Evolutionary conservation across 2,329 filamentous ascomycete genomes (phyloP).

Genomic region (Pseudocercospora cruenta): DNA sequence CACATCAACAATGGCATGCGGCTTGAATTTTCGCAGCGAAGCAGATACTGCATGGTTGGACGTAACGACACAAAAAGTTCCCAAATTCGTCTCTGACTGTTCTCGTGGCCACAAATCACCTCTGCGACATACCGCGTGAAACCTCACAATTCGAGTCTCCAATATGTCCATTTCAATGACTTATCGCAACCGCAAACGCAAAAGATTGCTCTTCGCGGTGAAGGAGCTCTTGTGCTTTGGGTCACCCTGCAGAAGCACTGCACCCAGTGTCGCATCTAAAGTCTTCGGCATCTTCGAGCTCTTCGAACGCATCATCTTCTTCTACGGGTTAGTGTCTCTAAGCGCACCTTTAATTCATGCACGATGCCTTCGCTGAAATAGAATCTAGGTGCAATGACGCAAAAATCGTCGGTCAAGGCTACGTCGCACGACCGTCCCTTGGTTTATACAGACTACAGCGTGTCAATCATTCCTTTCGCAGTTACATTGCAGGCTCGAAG

Average conservation of each 20-base stretch:
- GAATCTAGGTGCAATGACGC: background rate
- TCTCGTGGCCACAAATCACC: too few species aligned
- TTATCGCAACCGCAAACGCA: background rate
- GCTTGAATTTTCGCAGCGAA: background rate
- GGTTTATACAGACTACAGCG: background rate
- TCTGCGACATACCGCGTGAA: too few species aligned
- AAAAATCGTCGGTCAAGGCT: background rate
- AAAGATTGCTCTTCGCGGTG: background rate
- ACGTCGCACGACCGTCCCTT: background rate
- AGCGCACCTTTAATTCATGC: too few species aligned
- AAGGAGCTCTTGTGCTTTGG: background rate
- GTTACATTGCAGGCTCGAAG: background rate
- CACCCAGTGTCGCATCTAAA: background rate
- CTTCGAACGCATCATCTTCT: background rate
- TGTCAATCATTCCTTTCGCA: background rate
- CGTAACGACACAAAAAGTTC: too few species aligned
- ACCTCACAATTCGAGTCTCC: background rate
- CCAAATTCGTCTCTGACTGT: too few species aligned
- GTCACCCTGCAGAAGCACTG: background rate
- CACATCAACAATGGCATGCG: too few species aligned
- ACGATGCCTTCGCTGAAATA: too few species aligned
- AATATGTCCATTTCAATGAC: background rate
- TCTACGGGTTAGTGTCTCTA: background rate
- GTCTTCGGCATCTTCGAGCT: background rate
- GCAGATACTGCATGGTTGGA: too few species aligned